Evolutionary conservation across 2,329 filamentous ascomycete genomes (phyloP).

Genomic region (Fusarium cicatricum): DNA sequence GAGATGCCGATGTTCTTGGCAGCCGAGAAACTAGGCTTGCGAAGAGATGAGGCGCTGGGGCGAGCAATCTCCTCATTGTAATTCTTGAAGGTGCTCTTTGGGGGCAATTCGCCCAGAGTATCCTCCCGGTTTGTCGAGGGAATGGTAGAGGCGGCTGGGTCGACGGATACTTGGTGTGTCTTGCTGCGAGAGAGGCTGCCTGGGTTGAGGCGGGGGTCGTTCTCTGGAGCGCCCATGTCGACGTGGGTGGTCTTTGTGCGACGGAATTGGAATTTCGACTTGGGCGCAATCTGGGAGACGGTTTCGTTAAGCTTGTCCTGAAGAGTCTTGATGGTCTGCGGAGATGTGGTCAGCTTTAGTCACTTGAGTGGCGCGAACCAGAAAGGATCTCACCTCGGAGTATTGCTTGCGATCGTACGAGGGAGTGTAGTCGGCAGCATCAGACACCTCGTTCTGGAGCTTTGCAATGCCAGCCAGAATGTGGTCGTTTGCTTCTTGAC

Average conservation of each 20-base stretch:
- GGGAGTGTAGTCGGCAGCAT: conserved; percentile 82
- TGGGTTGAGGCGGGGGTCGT: conserved; percentile 54
- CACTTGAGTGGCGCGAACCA: not conserved
- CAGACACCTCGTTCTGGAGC: conserved; percentile 84
- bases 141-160: conserved; percentile 2
- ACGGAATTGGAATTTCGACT: conserved; percentile 85
- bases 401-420: conserved; percentile 92
- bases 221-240: conserved; percentile 53
- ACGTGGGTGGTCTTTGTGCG: conserved; percentile 46
- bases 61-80: conserved; percentile 66
- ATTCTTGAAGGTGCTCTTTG: conserved; percentile 52
- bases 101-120: conserved; percentile 21
- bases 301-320: conserved; percentile 80
- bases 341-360: conserved; percentile 1
- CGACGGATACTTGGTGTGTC: conserved; percentile 28
- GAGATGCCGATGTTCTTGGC: conserved; percentile 70
- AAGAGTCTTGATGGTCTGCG: conserved; percentile 78
- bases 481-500: conserved; percentile 81
- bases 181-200: conserved; percentile 46
- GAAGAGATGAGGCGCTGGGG: conserved; percentile 51
- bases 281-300: conserved; percentile 73
- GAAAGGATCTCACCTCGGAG: conserved; percentile 65
- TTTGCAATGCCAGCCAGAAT: conserved; percentile 81
- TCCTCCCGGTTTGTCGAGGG: conserved; percentile 22
- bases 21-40: conserved; percentile 70